Evolutionary conservation across 257 asterid genomes (phyloP).

Genomic region (Verbena officinalis): DNA sequence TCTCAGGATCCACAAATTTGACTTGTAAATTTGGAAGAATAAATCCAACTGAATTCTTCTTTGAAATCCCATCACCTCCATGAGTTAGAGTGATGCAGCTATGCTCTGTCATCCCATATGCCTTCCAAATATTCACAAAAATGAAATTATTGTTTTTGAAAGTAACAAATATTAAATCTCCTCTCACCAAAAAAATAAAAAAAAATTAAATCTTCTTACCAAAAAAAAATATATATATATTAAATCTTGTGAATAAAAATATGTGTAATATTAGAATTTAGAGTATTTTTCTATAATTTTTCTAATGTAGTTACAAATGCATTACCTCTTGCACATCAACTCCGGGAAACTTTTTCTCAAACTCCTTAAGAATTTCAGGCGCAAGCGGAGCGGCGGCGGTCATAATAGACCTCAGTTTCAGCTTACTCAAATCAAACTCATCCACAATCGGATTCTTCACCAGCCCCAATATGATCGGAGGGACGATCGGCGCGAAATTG

Average conservation of each 20-base stretch:
- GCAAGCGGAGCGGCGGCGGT: slow-evolving; percentile 98
- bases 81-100: slow-evolving; percentile 90
- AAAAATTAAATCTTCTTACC: too few relatives aligned
- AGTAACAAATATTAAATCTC: too few relatives aligned
- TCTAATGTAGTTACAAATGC: too few relatives aligned
- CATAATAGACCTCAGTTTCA: slow-evolving; percentile 74
- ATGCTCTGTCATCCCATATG: slow-evolving; percentile 97
- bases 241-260: too few relatives aligned
- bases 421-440: slow-evolving; percentile 73
- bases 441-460: slow-evolving; percentile 88
- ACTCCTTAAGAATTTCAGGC: slow-evolving; percentile 74
- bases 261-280: too few relatives aligned
- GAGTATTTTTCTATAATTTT: too few relatives aligned
- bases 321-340: slow-evolving; percentile 90
- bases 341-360: slow-evolving; percentile 73
- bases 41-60: slow-evolving; percentile 88
- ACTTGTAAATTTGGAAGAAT: slow-evolving; percentile 90
- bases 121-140: slow-evolving; percentile 42
- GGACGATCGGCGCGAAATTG: slow-evolving; percentile 88
- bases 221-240: not conserved
- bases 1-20: slow-evolving; percentile 78
- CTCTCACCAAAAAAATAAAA: too few relatives aligned
- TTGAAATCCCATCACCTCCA: slow-evolving; percentile 62
- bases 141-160: too few relatives aligned
- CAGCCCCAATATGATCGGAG: slow-evolving; percentile 80